These are phyloP conservation scores for Avena eriantha DNA, from an alignment of 176 grass and related monocot species.

Conservation along the genomic window DNA sequence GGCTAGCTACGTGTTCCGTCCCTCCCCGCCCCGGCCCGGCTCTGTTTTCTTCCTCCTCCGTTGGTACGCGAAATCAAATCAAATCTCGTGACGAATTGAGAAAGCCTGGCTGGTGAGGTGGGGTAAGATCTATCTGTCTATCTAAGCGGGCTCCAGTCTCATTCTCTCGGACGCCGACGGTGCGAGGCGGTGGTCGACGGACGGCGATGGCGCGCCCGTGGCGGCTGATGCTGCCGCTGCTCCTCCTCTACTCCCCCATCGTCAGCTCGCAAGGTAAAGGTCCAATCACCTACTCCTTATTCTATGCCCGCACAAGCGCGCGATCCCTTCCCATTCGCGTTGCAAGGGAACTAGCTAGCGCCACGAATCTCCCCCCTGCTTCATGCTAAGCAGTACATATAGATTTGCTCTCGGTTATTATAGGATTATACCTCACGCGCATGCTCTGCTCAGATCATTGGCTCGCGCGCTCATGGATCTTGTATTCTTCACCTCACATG, in stretches of 20 bases:
- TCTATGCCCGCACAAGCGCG: not conserved
- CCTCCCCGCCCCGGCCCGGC: not conserved
- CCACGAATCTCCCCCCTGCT: not conserved
- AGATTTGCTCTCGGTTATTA: too few relatives aligned
- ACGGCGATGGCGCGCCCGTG: not conserved
- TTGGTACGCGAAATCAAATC: not conserved
- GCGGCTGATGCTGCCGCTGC: slow-evolving; percentile 13
- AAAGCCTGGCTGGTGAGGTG: too few relatives aligned
- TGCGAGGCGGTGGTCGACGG: not conserved
- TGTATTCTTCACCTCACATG: not conserved
- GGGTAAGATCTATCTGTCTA: too few relatives aligned
- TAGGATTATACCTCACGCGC: too few relatives aligned
- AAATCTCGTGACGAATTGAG: not conserved
- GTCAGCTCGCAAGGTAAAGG: not conserved
- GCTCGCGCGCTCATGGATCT: not conserved
- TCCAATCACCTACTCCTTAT: not conserved
- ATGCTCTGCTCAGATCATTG: not conserved
- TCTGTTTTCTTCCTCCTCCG: not conserved
- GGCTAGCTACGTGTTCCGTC: slow-evolving; percentile 9
- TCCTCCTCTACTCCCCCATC: slow-evolving; percentile 14
- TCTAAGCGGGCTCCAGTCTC: not conserved
- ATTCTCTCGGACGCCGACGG: not conserved
- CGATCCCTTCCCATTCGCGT: not conserved
- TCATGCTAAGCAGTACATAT: too few relatives aligned
- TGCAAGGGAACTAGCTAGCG: not conserved